Base-by-base conservation (phyloP, 352 stramenopile genomes). In the Pythium monospermum region DNA sequence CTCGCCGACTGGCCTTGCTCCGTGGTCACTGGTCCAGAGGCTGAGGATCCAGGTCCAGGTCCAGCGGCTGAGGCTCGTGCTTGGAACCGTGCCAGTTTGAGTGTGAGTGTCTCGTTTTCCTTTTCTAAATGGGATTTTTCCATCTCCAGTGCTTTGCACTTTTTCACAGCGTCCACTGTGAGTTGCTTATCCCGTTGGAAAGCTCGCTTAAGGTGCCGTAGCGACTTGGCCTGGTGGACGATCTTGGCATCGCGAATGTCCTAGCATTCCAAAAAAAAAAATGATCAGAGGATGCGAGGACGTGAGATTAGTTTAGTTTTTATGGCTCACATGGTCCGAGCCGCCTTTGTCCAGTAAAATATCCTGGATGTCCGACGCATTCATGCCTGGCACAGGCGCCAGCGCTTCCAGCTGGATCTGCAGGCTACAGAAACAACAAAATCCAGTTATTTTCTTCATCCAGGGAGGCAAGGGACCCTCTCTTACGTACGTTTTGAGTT, bases 201-300 rank as follows among this genome's bases (percentile, higher is more conserved):
- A 1, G 67, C 55, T 16, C 71, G 69, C 52, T 87, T 90, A 19
- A 87, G 41, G 4, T 76, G 53, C 4, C 77, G 73, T 7, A 91
- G 47, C n/a, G 63, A 68, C 51, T 87, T 87, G 1, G 81, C 81
- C 35, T 89, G 78, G 26, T 89, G 76, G 4, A 91, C 70, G 43
- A 91, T 91, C 61, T 91, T 90, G 11, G 70, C 53, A 38, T 92
- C 73, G 6, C 78, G 76, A 46, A 88, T 61, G 53, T 91, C 76
- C 77, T 91, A 50, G n/a, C 60, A 1, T 6, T 23, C 8, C 15
- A 48, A 35, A 46, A 15, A 33, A 19, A 44, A 12, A 12, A 18
- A 44, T 2, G 40, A 28, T 54, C 4, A 51, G n/a, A n/a, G n/a
- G n/a, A n/a, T n/a, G n/a, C n/a, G n/a, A n/a, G n/a, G n/a, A n/a